Percentiles rank a stretch among this genome's conserved stretches.
Conservation (phyloP, 108 stramenopile species). For the Chaetoceros muelleri region DNA sequence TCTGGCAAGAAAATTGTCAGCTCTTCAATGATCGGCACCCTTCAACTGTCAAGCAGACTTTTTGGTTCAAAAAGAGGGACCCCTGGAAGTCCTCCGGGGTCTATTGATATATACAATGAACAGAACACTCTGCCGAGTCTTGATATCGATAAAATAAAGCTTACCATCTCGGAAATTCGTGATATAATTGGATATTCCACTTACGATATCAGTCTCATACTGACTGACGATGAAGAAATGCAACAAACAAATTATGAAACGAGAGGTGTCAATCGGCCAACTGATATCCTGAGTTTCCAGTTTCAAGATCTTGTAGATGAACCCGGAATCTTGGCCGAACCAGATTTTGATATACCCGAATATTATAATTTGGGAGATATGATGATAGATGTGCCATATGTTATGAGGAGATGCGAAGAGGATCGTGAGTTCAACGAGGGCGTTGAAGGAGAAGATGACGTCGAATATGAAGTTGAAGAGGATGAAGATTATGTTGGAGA, state of each 20-base stretch:
- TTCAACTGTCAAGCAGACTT: slow-evolving; percentile 8
- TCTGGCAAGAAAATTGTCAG: no score
- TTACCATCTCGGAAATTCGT: slow-evolving; percentile 35
- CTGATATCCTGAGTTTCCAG: slow-evolving; percentile 85
- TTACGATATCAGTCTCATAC: slow-evolving; percentile 48
- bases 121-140: slow-evolving; percentile 24
- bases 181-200: slow-evolving; percentile 54
- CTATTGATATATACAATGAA: slow-evolving; percentile 31
- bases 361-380: slow-evolving; percentile 87
- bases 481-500: slow-evolving; percentile 41
- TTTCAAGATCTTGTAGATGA: slow-evolving; percentile 32
- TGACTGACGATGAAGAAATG: slow-evolving; percentile 68
- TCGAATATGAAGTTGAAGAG: slow-evolving; percentile 20
- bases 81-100: slow-evolving; percentile 25
- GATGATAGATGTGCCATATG: slow-evolving; percentile 83
- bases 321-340: slow-evolving; percentile 54
- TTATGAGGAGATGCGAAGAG: slow-evolving; percentile 51
- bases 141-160: slow-evolving; percentile 18
- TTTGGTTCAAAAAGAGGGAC: slow-evolving; percentile 25
- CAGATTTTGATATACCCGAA: slow-evolving; percentile 59
- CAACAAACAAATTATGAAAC: slow-evolving; percentile 54
- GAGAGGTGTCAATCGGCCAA: slow-evolving; percentile 49
- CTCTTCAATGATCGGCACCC: no score
- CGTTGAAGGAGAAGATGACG: slow-evolving; percentile 9
- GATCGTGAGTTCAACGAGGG: slow-evolving; percentile 22